Conservation (phyloP, 257 asterid species). For the Phtheirospermum japonicum region DNA sequence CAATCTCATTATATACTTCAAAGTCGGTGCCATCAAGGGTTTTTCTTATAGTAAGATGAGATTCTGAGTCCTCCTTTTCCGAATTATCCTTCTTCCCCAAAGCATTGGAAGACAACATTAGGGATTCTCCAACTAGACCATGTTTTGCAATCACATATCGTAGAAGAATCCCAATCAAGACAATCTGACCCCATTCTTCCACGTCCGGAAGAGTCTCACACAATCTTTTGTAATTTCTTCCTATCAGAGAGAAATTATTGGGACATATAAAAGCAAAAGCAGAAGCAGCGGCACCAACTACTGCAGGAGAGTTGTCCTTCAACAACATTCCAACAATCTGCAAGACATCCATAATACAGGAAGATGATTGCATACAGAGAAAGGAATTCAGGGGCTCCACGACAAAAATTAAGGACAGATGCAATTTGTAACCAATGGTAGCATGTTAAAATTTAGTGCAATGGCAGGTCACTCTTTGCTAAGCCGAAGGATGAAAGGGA, state of each 20-base stretch:
- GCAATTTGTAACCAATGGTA: background rate
- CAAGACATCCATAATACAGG: conserved; percentile 21
- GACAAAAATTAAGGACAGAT: background rate
- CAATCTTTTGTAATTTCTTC: conserved; percentile 72
- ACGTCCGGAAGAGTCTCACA: conserved; percentile 96
- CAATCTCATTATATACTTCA: conserved; percentile 53
- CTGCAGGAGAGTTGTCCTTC: conserved; percentile 89
- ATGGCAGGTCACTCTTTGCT: too few species aligned
- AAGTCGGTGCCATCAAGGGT: conserved; percentile 32
- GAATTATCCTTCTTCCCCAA: conserved; percentile 31
- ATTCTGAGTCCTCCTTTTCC: conserved; percentile 41
- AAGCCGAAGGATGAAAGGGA: too few species aligned
- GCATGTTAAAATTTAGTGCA: too few species aligned
- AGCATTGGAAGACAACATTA: conserved; percentile 52
- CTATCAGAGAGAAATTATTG: conserved; percentile 70
- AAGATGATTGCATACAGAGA: too few species aligned
- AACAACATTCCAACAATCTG: conserved; percentile 82
- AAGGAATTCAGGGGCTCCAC: background rate
- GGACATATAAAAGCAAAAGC: conserved; percentile 93
- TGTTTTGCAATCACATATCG: conserved; percentile 89
- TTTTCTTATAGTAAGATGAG: conserved; percentile 36
- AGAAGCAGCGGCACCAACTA: conserved; percentile 98
- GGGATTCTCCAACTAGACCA: conserved; percentile 86
- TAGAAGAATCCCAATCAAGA: conserved; percentile 73
- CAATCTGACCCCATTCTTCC: conserved; percentile 98